These are phyloP conservation scores for Mucor indicus DNA, from an alignment of 371 early-diverging fungal species.

Conservation along the genomic window DNA sequence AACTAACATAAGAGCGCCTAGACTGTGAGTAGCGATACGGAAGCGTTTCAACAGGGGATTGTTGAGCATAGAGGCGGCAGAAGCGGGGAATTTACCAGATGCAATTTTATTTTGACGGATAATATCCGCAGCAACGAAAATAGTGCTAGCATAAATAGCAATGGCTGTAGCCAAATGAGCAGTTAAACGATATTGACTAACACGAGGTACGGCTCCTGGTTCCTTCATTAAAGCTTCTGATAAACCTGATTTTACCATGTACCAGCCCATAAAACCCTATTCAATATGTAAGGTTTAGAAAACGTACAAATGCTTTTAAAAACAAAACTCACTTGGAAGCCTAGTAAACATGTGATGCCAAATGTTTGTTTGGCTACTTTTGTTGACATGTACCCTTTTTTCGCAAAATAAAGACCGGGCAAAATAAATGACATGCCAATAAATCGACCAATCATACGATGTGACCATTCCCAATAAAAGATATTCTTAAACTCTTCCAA, in stretches of 20 bases:
- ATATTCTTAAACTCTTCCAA: constrained; percentile 93
- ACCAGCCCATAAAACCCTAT: constrained; percentile 95
- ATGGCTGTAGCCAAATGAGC: constrained; percentile 93
- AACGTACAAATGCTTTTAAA: no score
- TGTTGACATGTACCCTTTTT: constrained; percentile 73
- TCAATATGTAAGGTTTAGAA: no score
- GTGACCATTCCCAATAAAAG: constrained; percentile 96
- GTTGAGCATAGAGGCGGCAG: constrained; percentile 37
- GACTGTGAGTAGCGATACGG: constrained; percentile 57
- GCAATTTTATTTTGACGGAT: constrained; percentile 60
- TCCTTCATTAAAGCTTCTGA: constrained; percentile 75
- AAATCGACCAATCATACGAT: constrained; percentile 90
- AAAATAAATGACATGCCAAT: constrained; percentile 88
- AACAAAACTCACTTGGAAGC: constrained; percentile 67
- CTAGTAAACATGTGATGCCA: constrained; percentile 75
- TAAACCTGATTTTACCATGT: constrained; percentile 95
- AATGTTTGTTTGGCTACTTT: constrained; percentile 65
- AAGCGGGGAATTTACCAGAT: constrained; percentile 47
- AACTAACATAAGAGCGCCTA: constrained; percentile 72
- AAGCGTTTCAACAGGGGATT: constrained; percentile 60
- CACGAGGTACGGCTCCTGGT: constrained; percentile 85
- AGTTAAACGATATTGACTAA: constrained; percentile 91
- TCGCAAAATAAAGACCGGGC: constrained; percentile 85
- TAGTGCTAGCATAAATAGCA: constrained; percentile 75
- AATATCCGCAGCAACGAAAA: constrained; percentile 79